These are phyloP conservation scores for Sphaerulina vaccinii DNA, from an alignment of 2,329 filamentous ascomycete genomes.

Conservation along the genomic window DNA sequence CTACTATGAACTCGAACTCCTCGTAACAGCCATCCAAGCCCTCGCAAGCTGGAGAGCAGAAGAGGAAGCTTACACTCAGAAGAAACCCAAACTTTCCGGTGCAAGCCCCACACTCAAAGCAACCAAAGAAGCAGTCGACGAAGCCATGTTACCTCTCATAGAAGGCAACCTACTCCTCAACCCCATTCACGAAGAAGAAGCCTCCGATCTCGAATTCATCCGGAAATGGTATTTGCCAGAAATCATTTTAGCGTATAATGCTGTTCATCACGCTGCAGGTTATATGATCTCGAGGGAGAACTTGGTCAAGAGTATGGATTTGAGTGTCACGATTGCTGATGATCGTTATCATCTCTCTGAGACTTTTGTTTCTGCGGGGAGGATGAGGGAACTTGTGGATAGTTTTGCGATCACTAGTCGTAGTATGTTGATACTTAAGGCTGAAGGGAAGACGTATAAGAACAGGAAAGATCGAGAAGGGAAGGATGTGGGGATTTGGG, in stretches of 20 bases:
- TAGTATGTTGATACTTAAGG: slow-evolving; percentile 58
- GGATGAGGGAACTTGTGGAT: slow-evolving; percentile 48
- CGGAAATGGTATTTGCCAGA: slow-evolving; percentile 82
- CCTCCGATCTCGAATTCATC: slow-evolving; percentile 62
- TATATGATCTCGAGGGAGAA: slow-evolving; percentile 71
- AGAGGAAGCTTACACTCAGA: slow-evolving; percentile 40
- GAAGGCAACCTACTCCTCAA: slow-evolving; percentile 33
- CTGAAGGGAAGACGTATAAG: slow-evolving; percentile 41
- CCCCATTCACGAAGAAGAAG: slow-evolving; percentile 49
- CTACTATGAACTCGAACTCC: slow-evolving; percentile 46
- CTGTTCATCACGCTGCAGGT: slow-evolving; percentile 75
- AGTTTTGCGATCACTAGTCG: slow-evolving; percentile 76
- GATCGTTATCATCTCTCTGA: slow-evolving; percentile 36
- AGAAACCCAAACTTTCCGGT: slow-evolving; percentile 22
- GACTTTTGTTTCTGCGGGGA: slow-evolving; percentile 40
- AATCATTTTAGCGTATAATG: slow-evolving; percentile 78
- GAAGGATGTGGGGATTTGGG: slow-evolving; percentile 47
- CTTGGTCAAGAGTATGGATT: slow-evolving; percentile 81
- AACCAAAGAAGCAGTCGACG: slow-evolving; percentile 41
- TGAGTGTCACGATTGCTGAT: slow-evolving; percentile 73
- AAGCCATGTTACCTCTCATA: slow-evolving; percentile 41
- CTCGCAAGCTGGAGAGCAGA: slow-evolving; percentile 45
- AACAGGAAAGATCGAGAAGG: slow-evolving; percentile 45
- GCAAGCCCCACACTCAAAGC: slow-evolving; percentile 36
- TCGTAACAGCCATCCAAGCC: slow-evolving; percentile 44